phyloP scores from a whole-genome alignment of 257 asterid genomes.

The Solanum dulcamara region DNA sequence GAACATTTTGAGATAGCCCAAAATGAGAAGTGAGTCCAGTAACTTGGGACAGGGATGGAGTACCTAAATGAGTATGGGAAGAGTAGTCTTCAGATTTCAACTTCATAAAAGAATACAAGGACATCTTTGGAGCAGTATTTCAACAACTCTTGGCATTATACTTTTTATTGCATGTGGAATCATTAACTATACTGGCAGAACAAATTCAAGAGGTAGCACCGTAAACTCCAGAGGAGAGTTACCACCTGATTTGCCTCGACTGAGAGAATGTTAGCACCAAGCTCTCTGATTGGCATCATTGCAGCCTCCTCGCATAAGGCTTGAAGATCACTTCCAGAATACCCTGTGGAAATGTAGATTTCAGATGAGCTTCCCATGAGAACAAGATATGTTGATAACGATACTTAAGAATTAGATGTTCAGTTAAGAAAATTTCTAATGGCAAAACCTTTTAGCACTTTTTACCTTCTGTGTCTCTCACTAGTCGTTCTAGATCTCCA shows the following conservation, averaged over 20 bases:
- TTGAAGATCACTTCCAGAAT: conserved; percentile 95
- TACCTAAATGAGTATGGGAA: background rate
- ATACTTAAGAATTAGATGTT: background rate
- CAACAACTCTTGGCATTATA: background rate
- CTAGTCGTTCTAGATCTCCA: conserved; percentile 73
- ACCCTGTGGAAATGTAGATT: conserved; percentile 31
- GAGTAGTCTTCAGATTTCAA: background rate
- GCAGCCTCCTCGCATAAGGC: conserved; percentile 98
- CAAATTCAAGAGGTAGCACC: background rate
- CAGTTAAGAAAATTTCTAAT: background rate
- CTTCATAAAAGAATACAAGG: background rate
- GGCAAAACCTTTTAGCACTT: background rate
- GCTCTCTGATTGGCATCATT: conserved; percentile 97
- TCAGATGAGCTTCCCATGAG: background rate
- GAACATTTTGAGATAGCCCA: background rate
- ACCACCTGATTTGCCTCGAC: conserved; percentile 66
- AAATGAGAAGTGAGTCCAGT: background rate
- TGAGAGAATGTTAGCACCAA: conserved; percentile 71
- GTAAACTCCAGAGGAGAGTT: background rate
- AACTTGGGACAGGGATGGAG: background rate
- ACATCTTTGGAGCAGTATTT: background rate
- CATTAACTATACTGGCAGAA: background rate
- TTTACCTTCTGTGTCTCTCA: conserved; percentile 77
- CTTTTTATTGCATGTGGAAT: background rate
- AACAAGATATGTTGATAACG: background rate